Evolutionary conservation across 2,329 filamentous ascomycete species (phyloP), one percentile per base, ranked within the genome.

Genomic region (Aureobasidium sp.): DNA sequence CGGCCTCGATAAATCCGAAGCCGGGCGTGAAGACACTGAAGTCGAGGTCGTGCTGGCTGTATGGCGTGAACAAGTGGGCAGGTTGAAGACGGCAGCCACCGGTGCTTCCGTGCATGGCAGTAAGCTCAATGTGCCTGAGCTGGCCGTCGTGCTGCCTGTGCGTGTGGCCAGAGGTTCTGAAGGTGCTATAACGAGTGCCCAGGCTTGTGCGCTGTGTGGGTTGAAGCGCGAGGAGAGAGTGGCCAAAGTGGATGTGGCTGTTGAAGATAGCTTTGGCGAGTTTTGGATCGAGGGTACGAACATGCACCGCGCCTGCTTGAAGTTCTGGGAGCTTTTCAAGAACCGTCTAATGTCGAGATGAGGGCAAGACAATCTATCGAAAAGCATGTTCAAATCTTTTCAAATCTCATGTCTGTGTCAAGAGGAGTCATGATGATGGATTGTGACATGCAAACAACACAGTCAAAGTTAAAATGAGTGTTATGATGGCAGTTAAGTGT

Each of bases 261-360:
- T 94, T 7, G 84, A 91, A 62, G 91, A 97, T 68, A 90, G 86
- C 66, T 96, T 96, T 74, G 90, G 89, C 11, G 91, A 97, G 72
- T 97, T 90, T 88, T 97, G 91, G 91, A 76, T 86, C 37, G 90
- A 96, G 40, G 85, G 72, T 35, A 64, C 70, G 53, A 72, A 68
- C 51, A 75, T 76, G 73, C 74, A 70, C 58, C 44, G 61, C 16
- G 51, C 81, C 17, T 97, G 91, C 70, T 81, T 81, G 66, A 85
- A 86, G 57, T 95, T 95, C 64, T 97, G 91, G 91, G 72, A 85
- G 55, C 76, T 85, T 61, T 85, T 94, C 67, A 86, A 87, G 67
- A 75, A 75, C 50, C 75, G 76, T 55, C 72, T 95, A 59, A 79
- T 81, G 58, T 84, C 86, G 62, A 79, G 85, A 62, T 93, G 19